These are phyloP conservation scores for Sphagnum contortum DNA, from an alignment of 225 moss, liverwort and hornwort genomes.

Conservation along the genomic window DNA sequence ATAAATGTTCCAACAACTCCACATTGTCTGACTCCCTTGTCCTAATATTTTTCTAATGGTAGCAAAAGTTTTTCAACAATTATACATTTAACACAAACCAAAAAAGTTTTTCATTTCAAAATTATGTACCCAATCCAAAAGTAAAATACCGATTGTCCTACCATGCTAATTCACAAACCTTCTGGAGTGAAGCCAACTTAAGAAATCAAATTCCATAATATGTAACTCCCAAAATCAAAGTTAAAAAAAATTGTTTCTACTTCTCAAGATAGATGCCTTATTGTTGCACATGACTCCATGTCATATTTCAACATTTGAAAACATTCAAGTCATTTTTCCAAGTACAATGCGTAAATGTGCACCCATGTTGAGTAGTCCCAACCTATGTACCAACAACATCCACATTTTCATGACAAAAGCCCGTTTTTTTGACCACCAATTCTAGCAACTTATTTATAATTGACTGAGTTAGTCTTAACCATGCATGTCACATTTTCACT, in stretches of 20 bases:
- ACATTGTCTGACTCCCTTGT: slow-evolving; percentile 84
- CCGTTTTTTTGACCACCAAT: too few relatives aligned
- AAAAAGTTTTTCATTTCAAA: too few relatives aligned
- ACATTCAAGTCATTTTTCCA: slow-evolving; percentile 94
- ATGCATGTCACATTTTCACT: too few relatives aligned
- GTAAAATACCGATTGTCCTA: too few relatives aligned
- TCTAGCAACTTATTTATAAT: too few relatives aligned
- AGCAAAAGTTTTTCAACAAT: slow-evolving; percentile 1
- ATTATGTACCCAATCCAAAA: too few relatives aligned
- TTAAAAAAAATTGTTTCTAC: too few relatives aligned
- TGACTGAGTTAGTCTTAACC: too few relatives aligned
- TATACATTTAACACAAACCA: not conserved
- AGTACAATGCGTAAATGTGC: slow-evolving; percentile 82
- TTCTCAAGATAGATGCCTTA: slow-evolving; percentile 14
- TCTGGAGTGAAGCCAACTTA: too few relatives aligned
- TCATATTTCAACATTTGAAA: slow-evolving; percentile 94
- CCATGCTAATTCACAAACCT: too few relatives aligned
- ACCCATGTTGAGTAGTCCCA: slow-evolving; percentile 99
- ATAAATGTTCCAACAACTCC: slow-evolving; percentile 87
- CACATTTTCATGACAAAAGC: not conserved
- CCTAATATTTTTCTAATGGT: slow-evolving; percentile 79
- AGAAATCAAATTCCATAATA: too few relatives aligned
- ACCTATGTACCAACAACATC: slow-evolving; percentile 30
- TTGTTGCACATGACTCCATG: slow-evolving; percentile 84
- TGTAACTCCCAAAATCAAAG: too few relatives aligned